Conservation (phyloP, 805 yeast species). For the Yamadazyma insecticola region DNA sequence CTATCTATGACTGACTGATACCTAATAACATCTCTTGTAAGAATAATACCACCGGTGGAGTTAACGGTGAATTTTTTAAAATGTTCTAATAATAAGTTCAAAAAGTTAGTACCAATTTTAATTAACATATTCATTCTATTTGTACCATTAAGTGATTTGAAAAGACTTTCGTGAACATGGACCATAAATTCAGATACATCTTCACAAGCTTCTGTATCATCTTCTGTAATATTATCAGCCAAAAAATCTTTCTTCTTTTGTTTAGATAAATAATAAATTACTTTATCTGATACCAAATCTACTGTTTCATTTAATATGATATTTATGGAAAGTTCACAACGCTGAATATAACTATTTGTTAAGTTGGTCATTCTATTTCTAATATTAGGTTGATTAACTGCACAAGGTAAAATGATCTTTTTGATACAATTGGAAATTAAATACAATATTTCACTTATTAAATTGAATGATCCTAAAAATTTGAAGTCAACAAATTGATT, state of each 20-base stretch:
- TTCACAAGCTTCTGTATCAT: slow-evolving; percentile 69
- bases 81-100: slow-evolving; percentile 61
- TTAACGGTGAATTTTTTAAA: slow-evolving; percentile 71
- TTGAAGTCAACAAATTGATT: slow-evolving; percentile 35
- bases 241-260: slow-evolving; percentile 75
- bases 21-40: slow-evolving; percentile 77
- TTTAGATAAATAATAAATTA: slow-evolving; percentile 44
- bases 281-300: slow-evolving; percentile 46
- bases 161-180: slow-evolving; percentile 36
- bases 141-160: slow-evolving; percentile 26
- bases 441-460: slow-evolving; percentile 56
- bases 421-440: slow-evolving; percentile 69
- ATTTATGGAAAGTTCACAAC: slow-evolving; percentile 64
- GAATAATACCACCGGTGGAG: slow-evolving; percentile 75
- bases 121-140: slow-evolving; percentile 50
- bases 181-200: slow-evolving; percentile 52
- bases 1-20: slow-evolving; percentile 65
- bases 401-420: slow-evolving; percentile 70
- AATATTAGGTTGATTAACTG: slow-evolving; percentile 52
- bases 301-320: slow-evolving; percentile 57
- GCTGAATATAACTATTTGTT: slow-evolving; percentile 55
- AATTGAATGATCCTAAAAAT: slow-evolving; percentile 46
- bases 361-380: slow-evolving; percentile 57
- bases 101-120: slow-evolving; percentile 55
- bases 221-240: slow-evolving; percentile 34